These are phyloP conservation scores for Aspergillus sp. DNA, from an alignment of 2,329 filamentous ascomycete species.

Conservation along the genomic window DNA sequence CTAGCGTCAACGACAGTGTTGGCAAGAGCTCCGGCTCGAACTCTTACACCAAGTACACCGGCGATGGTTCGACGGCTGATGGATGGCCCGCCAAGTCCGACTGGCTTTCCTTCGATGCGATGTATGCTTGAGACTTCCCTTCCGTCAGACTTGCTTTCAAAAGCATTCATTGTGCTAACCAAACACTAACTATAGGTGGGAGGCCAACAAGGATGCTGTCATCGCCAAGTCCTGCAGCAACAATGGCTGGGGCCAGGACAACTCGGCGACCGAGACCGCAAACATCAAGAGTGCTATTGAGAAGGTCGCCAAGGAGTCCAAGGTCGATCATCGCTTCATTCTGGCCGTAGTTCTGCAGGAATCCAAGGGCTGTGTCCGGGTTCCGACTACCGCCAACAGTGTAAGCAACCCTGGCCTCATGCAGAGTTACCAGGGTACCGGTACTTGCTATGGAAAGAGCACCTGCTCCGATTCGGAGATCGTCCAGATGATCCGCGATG, in stretches of 20 bases:
- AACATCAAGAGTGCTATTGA: constrained; percentile 38
- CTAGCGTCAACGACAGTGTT: neutral
- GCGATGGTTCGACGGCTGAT: constrained; percentile 21
- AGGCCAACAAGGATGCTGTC: constrained; percentile 13
- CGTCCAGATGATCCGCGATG: constrained; percentile 44
- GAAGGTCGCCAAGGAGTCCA: constrained; percentile 29
- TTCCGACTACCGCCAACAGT: constrained; percentile 43
- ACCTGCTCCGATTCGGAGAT: constrained; percentile 32
- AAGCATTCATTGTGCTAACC: neutral
- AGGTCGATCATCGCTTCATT: constrained; percentile 46
- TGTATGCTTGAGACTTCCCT: constrained; percentile 16
- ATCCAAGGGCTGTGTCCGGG: constrained; percentile 49
- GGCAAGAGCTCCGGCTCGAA: neutral
- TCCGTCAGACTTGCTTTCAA: too few relatives aligned
- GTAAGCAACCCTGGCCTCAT: constrained; percentile 47
- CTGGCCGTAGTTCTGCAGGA: constrained; percentile 51
- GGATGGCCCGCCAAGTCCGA: constrained; percentile 27
- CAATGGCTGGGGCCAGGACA: constrained; percentile 24
- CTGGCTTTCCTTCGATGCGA: constrained; percentile 25
- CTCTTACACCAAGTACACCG: constrained; percentile 22
- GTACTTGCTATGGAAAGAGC: constrained; percentile 37
- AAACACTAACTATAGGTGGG: constrained; percentile 11
- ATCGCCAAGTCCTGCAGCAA: constrained; percentile 21
- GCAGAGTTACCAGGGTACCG: constrained; percentile 32
- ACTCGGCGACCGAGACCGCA: constrained; percentile 32